Evolutionary conservation across 164 flowering plant species (phyloP), one percentile per base, ranked within the genome.

Genomic region (Kingdonia uniflora): DNA sequence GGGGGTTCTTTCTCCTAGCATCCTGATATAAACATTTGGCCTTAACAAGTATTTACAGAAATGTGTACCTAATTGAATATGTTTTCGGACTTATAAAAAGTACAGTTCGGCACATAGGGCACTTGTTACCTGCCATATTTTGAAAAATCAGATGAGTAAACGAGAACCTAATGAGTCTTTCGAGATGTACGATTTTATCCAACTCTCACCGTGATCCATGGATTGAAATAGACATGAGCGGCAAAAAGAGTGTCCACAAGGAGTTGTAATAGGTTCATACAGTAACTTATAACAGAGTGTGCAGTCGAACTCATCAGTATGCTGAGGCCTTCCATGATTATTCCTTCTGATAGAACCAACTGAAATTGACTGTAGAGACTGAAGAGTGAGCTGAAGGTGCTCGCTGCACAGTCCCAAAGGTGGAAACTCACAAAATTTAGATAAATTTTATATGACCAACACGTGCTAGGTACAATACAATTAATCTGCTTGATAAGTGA

Each of bases 201-300:
- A 57, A 62, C 15, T 60, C 74, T 65, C 16, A 86, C 96, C 74
- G 56, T 84, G 80, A 72, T 92, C 99, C 95, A 86, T 88, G 26
- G 95, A 71, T 72, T 86, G 99, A 76, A 88, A 84, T 37, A 92
- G 70, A 63, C 99, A 92, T 14, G 89, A 64, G 17, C 89, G 85
- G 65, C 99, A 88, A 68, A 92, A 88, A 14, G 99, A 76, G 74
- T 92, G 99, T 19, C 99, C 99, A 74, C 99, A 92, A 41, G 99
- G 82, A 57, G 96, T 92, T 51, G 99, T 92, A 14, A 92, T 56
- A 50, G 99, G 99, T 55, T 86, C 89, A 74, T 73, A 92, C 11
- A 92, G 66, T 67, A 88, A 60, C 68, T 88, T 92, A 64, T 86
- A 68, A 63, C 99, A 92, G 21, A 92, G 66, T 0, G 95, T 88